A percentile compares a stretch with the other conserved stretches of the same genome.
Evolutionary conservation across 2,329 filamentous ascomycete species (phyloP).

Genomic region (Aureobasidium leucospermi): DNA sequence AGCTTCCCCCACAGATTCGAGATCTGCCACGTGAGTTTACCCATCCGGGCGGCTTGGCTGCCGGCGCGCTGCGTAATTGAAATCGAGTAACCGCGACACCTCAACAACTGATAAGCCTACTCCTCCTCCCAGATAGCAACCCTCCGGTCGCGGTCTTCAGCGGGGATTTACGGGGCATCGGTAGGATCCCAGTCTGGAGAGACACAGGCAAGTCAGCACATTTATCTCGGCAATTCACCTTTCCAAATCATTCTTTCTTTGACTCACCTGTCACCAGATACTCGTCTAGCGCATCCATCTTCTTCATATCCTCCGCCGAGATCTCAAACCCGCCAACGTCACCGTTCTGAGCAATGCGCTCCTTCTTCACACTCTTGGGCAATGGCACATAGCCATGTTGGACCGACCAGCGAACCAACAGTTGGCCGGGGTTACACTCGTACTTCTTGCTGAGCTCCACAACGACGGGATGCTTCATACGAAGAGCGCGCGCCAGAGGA

Average conservation of each 20-base stretch:
- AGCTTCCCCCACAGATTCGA: not conserved
- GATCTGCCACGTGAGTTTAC: not conserved
- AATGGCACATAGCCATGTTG: slow-evolving; percentile 67
- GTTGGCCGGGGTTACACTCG: slow-evolving; percentile 61
- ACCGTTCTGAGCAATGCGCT: slow-evolving; percentile 59
- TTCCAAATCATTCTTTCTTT: slow-evolving; percentile 31
- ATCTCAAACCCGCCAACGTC: slow-evolving; percentile 56
- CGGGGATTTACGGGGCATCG: slow-evolving; percentile 20
- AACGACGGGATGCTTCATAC: slow-evolving; percentile 62
- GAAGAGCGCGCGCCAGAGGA: slow-evolving; percentile 62
- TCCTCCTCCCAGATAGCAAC: not conserved
- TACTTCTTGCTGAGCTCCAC: slow-evolving; percentile 59
- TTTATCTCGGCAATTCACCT: not conserved
- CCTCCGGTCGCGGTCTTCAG: slow-evolving; percentile 1
- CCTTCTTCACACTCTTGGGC: slow-evolving; percentile 61
- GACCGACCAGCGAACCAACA: slow-evolving; percentile 71
- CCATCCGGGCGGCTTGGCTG: not conserved
- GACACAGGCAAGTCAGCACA: not conserved
- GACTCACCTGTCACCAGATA: slow-evolving; percentile 57
- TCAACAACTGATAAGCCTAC: slow-evolving; percentile 14
- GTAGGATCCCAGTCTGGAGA: slow-evolving; percentile 29
- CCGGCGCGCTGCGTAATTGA: slow-evolving; percentile 8
- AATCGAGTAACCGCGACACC: slow-evolving; percentile 5
- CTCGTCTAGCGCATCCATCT: slow-evolving; percentile 61
- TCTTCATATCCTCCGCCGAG: slow-evolving; percentile 53